Evolutionary conservation across 805 yeast species (phyloP), one percentile per base, ranked within the genome.

Genomic region (Nakazawaea wickerhamii): DNA sequence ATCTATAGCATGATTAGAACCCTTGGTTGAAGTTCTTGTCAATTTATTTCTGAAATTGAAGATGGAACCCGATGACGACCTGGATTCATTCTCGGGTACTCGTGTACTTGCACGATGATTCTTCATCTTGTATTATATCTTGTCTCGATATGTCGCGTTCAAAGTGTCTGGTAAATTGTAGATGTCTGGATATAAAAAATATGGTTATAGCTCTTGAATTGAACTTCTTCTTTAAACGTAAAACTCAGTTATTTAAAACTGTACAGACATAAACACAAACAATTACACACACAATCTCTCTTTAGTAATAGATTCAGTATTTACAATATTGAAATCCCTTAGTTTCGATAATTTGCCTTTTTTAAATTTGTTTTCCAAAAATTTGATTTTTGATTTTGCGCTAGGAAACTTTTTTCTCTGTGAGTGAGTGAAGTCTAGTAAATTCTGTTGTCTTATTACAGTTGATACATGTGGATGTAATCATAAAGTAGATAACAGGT

Each of bases 31-130:
- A 2, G 47, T 36, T 17, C 28, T 23, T n/a, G 30, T 26, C 44
- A 44, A 35, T 19, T 44, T 43, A 19, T 43, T 44, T 19, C 41
- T 34, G 36, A 44, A 40, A 25, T 38, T 41, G 41, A 44, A 44
- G 3, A 44, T 30, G 4, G 44, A 41, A 15, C 37, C 27, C 7
- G 44, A 36, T 7, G 44, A 30, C 5, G 40, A 28, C 21, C 40
- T 23, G n/a, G 28, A 31, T 10, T 41, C 39, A 20, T 33, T 17
- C n/a, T 40, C 43, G 28, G 43, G 31, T 8, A 27, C 20, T 13
- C 42, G 30, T 11, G 20, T 13, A 21, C 19, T 32, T 26, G 26
- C 37, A 22, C 15, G 20, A 11, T 39, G 42, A n/a, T 15, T 39
- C 25, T 32, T 39, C 37, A 39, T 38, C 39, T 25, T 35, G 27